A percentile compares a stretch with the other conserved stretches of the same genome.
These are phyloP conservation scores for Apiotrichum veenhuisii DNA, from an alignment of 1,284 basidiomycete species.

Conservation along the genomic window DNA sequence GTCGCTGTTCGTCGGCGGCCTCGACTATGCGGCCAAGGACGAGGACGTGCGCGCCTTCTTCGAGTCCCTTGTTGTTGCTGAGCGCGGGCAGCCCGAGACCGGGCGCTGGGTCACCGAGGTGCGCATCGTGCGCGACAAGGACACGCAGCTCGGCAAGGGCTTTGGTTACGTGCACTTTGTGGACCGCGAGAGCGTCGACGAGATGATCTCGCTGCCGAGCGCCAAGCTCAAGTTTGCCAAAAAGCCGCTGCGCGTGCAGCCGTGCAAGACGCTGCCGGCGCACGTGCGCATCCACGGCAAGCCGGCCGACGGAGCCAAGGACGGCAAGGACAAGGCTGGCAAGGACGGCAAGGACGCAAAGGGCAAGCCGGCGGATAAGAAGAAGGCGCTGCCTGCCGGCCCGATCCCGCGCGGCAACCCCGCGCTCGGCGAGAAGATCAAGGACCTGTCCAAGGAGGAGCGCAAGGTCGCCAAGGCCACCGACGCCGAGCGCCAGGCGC, in stretches of 20 bases:
- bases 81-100: conserved; percentile 58
- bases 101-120: conserved; percentile 73
- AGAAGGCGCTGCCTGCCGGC: conserved; percentile 3
- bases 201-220: conserved; percentile 71
- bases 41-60: conserved; percentile 85
- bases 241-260: conserved; percentile 77
- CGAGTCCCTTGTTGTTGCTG: conserved; percentile 69
- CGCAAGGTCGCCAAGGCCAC: conserved; percentile 73
- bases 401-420: conserved; percentile 71
- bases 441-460: conserved; percentile 73
- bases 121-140: conserved; percentile 82
- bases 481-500: conserved; percentile 71
- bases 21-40: conserved; percentile 89
- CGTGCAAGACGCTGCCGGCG: conserved; percentile 62
- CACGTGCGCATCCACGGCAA: conserved; percentile 22
- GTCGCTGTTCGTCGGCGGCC: conserved; percentile 84
- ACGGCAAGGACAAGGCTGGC: conserved; percentile 3
- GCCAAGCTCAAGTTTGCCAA: conserved; percentile 80
- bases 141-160: conserved; percentile 95
- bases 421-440: conserved; percentile 68
- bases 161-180: conserved; percentile 90
- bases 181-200: conserved; percentile 82
- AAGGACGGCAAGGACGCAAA: not conserved
- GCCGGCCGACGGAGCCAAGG: conserved; percentile 1
- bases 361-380: conserved; percentile 5